phyloP scores from a whole-genome alignment of 2,329 filamentous ascomycete genomes.

The Calycina marina region DNA sequence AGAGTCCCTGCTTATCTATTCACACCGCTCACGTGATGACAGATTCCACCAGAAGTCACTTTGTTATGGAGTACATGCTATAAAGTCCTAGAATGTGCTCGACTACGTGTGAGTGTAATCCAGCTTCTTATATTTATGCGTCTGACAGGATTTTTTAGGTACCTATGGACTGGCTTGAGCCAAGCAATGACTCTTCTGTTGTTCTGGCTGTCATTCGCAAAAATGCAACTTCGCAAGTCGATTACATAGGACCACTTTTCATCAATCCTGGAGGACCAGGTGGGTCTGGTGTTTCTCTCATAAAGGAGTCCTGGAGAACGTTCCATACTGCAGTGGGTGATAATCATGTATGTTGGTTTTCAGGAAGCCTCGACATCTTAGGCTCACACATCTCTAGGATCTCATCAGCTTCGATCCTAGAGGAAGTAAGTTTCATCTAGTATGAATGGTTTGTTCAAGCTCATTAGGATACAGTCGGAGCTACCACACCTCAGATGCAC shows the following conservation, averaged over 20 bases:
- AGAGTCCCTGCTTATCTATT: too few relatives aligned
- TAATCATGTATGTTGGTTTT: background rate
- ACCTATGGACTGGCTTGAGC: background rate
- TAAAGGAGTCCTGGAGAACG: slow-evolving; percentile 1
- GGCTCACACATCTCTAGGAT: slow-evolving; percentile 22
- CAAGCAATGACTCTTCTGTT: background rate
- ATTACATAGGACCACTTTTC: slow-evolving; percentile 23
- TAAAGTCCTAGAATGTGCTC: background rate
- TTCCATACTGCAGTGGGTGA: background rate
- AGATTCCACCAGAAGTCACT: background rate
- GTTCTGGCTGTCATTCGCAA: background rate
- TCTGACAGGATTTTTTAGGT: too few relatives aligned
- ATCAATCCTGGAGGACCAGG: slow-evolving; percentile 34
- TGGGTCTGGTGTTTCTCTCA: slow-evolving; percentile 26
- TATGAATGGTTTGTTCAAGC: background rate
- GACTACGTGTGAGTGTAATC: background rate
- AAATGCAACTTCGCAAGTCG: background rate
- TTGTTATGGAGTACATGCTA: background rate
- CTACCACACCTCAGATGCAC: slow-evolving; percentile 5
- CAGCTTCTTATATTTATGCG: background rate
- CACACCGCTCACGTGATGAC: background rate
- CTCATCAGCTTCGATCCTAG: slow-evolving; percentile 37
- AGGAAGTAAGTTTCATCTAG: slow-evolving; percentile 22
- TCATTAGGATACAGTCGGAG: slow-evolving; percentile 6
- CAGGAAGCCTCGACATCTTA: background rate